A percentile compares a stretch with the other conserved stretches of the same genome.
phyloP scores from a whole-genome alignment of 345 rosid species.

The Erucastrum elatum region DNA sequence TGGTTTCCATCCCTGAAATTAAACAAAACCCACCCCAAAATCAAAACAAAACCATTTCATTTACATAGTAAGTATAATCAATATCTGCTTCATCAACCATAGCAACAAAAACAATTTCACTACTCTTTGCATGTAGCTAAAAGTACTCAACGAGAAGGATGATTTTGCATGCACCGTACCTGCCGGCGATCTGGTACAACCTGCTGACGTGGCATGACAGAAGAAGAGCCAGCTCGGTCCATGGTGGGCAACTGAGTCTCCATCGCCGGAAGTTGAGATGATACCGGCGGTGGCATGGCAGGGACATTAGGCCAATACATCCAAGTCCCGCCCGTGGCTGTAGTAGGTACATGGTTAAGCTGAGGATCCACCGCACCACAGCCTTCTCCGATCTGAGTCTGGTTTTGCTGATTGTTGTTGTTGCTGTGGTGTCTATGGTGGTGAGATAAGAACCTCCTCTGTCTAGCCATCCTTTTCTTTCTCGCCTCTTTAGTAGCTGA shows the following conservation, averaged over 20 bases:
- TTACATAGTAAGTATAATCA: constrained; percentile 11
- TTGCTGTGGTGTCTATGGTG: constrained; percentile 33
- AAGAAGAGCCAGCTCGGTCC: constrained; percentile 42
- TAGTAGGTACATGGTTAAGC: constrained; percentile 21
- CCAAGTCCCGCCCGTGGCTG: constrained; percentile 46
- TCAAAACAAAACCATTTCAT: background rate
- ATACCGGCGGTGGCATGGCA: constrained; percentile 3
- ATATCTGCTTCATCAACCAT: constrained; percentile 3
- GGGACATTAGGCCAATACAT: constrained; percentile 57
- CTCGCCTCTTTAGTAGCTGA: constrained; percentile 93
- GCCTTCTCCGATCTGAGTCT: constrained; percentile 45
- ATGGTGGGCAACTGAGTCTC: constrained; percentile 30
- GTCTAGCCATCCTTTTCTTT: constrained; percentile 98
- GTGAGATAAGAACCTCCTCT: constrained; percentile 67
- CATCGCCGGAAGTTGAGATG: constrained; percentile 30
- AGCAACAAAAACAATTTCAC: background rate
- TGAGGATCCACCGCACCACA: constrained; percentile 42
- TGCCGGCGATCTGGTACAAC: constrained; percentile 62
- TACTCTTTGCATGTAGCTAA: background rate
- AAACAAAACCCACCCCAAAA: background rate
- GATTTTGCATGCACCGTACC: constrained; percentile 42
- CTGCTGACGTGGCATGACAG: constrained; percentile 56
- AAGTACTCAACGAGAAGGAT: background rate
- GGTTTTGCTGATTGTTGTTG: constrained; percentile 39
- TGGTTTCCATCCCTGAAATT: constrained; percentile 76